Base-by-base conservation (phyloP, 2,329 filamentous ascomycete species). In the Ophiocordyceps robertsii region DNA sequence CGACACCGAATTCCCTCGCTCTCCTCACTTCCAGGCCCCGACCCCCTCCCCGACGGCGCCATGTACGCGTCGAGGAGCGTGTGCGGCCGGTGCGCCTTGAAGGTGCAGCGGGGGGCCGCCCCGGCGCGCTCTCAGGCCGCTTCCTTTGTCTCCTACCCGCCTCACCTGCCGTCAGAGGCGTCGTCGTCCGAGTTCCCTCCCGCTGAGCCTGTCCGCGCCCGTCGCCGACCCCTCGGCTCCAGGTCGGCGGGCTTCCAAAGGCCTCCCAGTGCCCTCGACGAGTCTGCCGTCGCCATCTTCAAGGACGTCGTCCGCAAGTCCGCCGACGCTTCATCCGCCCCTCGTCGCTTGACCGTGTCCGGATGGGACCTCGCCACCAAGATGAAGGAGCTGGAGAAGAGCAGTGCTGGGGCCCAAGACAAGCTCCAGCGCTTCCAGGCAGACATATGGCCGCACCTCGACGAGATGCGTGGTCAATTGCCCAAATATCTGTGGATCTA, bases 241-340 rank as follows among this genome's bases (percentile, higher is more conserved):
- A 27, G 24, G 24, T 27, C 24, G 24, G 24, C 24, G 24, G 24
- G 24, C 24, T 27, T 27, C 24, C 24, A 27, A 9, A 27, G 24
- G 24, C 24, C 24, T 27, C 24, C 24, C 24, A 27, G 24, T 9
- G 8, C 19, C 12, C 21, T 38, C 17, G 37, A 52, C 31, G 55
- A 55, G 9, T 44, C 55, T 5, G 55, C 58, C 24, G 37, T 62
- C 32, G 58, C 56, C 1, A 45, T 62, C 14, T 63, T 63, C 53
- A 59, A 61, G 38, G 56, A 62, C 12, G 58, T 62, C n/a, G 57
- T 62, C 40, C 54, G 14, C 7, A 16, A 16, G 14, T 19, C 37
- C 24, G 19, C 19, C 12, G 4, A 16, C 30, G 6, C 39, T 16
- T 19, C 21, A 24, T 11, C 40, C 37, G 11, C 16, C 27, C 33